These are phyloP conservation scores for Daldinia grandis DNA, from an alignment of 495 filamentous ascomycete genomes.

Conservation along the genomic window DNA sequence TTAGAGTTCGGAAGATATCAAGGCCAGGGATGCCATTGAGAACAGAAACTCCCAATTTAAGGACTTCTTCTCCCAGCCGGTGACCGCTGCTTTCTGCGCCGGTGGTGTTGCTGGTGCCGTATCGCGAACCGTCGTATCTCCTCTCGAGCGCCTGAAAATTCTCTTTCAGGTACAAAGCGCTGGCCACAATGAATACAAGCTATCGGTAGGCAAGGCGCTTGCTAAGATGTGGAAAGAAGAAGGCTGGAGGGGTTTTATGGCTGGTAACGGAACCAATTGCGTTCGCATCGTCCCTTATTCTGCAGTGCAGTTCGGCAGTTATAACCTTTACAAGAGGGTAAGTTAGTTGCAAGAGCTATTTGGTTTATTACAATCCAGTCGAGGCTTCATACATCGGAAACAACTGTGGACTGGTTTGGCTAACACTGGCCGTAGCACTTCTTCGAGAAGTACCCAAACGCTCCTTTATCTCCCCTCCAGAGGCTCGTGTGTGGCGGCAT, in stretches of 20 bases:
- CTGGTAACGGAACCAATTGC: slow-evolving; percentile 97
- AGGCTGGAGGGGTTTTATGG: slow-evolving; percentile 95
- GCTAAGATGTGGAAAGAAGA: slow-evolving; percentile 96
- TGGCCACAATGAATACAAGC: slow-evolving; percentile 89
- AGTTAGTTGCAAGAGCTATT: slow-evolving; percentile 42
- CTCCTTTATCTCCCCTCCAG: slow-evolving; percentile 70
- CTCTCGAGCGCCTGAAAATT: slow-evolving; percentile 94
- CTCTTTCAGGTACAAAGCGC: slow-evolving; percentile 94
- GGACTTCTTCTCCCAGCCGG: slow-evolving; percentile 73
- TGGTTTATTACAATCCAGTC: neutral
- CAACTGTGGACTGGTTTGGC: neutral
- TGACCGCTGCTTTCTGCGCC: slow-evolving; percentile 92
- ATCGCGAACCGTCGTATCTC: slow-evolving; percentile 94
- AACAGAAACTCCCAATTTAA: slow-evolving; percentile 48
- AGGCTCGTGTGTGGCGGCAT: slow-evolving; percentile 85
- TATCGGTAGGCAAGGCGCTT: slow-evolving; percentile 87
- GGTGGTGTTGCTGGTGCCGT: slow-evolving; percentile 97
- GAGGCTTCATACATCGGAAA: neutral
- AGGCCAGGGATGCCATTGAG: slow-evolving; percentile 39
- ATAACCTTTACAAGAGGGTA: slow-evolving; percentile 96
- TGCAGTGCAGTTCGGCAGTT: slow-evolving; percentile 96
- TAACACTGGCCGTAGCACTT: slow-evolving; percentile 60
- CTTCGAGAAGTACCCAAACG: slow-evolving; percentile 75
- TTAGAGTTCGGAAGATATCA: slow-evolving; percentile 40
- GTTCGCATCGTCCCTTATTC: slow-evolving; percentile 98